These are phyloP conservation scores for Monosporascus sp. DNA, from an alignment of 2,329 filamentous ascomycete genomes.

Conservation along the genomic window DNA sequence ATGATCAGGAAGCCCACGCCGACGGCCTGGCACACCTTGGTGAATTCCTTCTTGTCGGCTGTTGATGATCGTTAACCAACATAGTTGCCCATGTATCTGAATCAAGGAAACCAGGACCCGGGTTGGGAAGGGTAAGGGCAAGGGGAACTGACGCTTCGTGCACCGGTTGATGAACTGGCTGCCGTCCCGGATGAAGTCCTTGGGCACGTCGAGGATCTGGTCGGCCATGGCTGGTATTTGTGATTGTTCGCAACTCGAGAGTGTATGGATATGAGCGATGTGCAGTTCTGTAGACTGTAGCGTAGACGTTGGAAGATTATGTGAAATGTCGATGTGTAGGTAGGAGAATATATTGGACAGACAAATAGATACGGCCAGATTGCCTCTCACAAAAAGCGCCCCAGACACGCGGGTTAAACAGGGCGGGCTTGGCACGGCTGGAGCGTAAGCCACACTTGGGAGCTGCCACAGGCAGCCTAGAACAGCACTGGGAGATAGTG, in stretches of 20 bases:
- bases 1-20: slow-evolving; percentile 67
- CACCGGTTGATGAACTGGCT: slow-evolving; percentile 58
- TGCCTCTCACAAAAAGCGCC: slow-evolving; percentile 1
- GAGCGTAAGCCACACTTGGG: no score
- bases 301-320: not conserved
- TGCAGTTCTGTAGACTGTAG: not conserved
- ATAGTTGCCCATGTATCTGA: slow-evolving; percentile 6
- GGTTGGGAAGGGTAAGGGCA: not conserved
- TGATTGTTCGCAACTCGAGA: slow-evolving; percentile 13
- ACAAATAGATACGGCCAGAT: slow-evolving; percentile 10
- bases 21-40: slow-evolving; percentile 53
- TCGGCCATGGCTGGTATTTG: slow-evolving; percentile 63
- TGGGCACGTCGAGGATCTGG: slow-evolving; percentile 64
- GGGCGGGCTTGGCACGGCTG: not conserved
- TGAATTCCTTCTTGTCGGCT: slow-evolving; percentile 50
- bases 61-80: slow-evolving; percentile 13
- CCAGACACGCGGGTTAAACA: slow-evolving; percentile 1
- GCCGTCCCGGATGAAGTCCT: slow-evolving; percentile 60
- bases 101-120: not conserved
- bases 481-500: no score
- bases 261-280: not conserved
- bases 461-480: no score
- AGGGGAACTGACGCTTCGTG: slow-evolving; percentile 50
- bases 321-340: not conserved
- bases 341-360: not conserved